A percentile compares a stretch with the other conserved stretches of the same genome.
Evolutionary conservation across 2,329 filamentous ascomycete species (phyloP).

Genomic region (Pyrenochaeta sp.): DNA sequence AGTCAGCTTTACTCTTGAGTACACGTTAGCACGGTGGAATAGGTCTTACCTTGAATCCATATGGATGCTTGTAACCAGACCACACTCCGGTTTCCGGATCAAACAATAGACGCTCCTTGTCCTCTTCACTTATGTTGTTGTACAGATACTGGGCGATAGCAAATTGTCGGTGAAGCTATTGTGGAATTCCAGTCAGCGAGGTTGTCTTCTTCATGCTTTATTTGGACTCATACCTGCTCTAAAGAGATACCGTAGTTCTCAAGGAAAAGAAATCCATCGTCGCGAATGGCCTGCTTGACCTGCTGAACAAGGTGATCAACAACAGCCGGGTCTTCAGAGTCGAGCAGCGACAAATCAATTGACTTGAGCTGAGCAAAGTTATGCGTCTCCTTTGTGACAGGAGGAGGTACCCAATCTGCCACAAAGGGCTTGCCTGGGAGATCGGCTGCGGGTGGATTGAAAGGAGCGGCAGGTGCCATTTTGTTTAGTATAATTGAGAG

Average conservation of each 20-base stretch:
- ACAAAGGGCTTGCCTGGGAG: constrained; percentile 33
- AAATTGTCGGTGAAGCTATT: constrained; percentile 59
- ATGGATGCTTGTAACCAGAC: constrained; percentile 62
- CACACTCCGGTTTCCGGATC: constrained; percentile 58
- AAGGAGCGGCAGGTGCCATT: constrained; percentile 27
- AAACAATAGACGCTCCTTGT: constrained; percentile 59
- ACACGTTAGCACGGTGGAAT: background rate
- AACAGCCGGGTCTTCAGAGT: constrained; percentile 45
- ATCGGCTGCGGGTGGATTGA: constrained; percentile 30
- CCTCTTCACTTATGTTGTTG: constrained; percentile 59
- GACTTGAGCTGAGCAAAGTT: constrained; percentile 49
- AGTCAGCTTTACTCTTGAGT: background rate
- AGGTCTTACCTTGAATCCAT: constrained; percentile 53
- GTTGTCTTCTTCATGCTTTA: background rate
- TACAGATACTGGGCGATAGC: constrained; percentile 61
- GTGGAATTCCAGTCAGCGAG: background rate
- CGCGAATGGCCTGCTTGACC: constrained; percentile 43
- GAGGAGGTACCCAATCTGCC: constrained; percentile 49
- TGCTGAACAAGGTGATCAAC: constrained; percentile 56
- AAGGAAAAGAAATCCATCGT: constrained; percentile 53
- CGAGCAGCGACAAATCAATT: constrained; percentile 43
- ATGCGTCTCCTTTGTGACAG: constrained; percentile 55
- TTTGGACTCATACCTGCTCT: constrained; percentile 30
- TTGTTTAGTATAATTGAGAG: background rate
- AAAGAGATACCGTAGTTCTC: constrained; percentile 62